Percentiles rank a stretch among this genome's conserved stretches.
These are phyloP conservation scores for Phytophthora meadii DNA, from an alignment of 352 stramenopile genomes.

Conservation along the genomic window DNA sequence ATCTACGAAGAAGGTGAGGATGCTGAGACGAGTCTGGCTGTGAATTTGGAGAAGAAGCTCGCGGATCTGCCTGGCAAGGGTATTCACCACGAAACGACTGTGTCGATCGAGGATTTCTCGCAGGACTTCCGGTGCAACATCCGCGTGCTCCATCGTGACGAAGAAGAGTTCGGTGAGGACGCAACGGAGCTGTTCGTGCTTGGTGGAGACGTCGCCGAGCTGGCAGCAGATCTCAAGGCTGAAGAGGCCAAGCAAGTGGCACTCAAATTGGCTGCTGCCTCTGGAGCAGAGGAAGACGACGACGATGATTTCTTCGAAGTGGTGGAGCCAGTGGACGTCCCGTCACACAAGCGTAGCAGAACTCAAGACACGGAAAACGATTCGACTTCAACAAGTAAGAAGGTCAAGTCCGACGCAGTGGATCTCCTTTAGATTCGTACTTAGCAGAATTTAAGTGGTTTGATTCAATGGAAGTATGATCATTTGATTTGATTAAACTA, in stretches of 20 bases:
- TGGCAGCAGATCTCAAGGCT: slow-evolving; percentile 52
- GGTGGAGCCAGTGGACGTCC: slow-evolving; percentile 24
- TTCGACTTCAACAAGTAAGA: slow-evolving; percentile 30
- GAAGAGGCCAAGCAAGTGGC: slow-evolving; percentile 47
- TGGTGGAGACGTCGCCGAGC: slow-evolving; percentile 68
- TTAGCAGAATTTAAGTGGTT: slow-evolving; percentile 15
- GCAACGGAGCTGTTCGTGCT: slow-evolving; percentile 80
- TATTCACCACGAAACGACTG: slow-evolving; percentile 91
- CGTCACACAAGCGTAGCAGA: slow-evolving; percentile 37
- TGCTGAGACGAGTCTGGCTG: slow-evolving; percentile 74
- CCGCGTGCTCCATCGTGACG: slow-evolving; percentile 74
- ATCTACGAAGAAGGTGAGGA: slow-evolving; percentile 97
- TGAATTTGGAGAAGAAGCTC: slow-evolving; percentile 92
- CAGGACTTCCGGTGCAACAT: slow-evolving; percentile 93
- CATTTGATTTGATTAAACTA: slow-evolving; percentile 18
- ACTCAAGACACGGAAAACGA: background rate
- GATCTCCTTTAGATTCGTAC: slow-evolving; percentile 41
- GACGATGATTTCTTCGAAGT: slow-evolving; percentile 43
- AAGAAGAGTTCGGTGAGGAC: slow-evolving; percentile 69
- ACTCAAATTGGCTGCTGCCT: slow-evolving; percentile 24
- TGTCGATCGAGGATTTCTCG: slow-evolving; percentile 96
- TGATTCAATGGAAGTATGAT: background rate
- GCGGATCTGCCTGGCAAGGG: slow-evolving; percentile 92
- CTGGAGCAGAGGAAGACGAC: slow-evolving; percentile 17
- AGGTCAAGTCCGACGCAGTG: slow-evolving; percentile 30